Evolutionary conservation across 345 rosid genomes (phyloP), one percentile per base, ranked within the genome.

Genomic region (Angophora floribunda): DNA sequence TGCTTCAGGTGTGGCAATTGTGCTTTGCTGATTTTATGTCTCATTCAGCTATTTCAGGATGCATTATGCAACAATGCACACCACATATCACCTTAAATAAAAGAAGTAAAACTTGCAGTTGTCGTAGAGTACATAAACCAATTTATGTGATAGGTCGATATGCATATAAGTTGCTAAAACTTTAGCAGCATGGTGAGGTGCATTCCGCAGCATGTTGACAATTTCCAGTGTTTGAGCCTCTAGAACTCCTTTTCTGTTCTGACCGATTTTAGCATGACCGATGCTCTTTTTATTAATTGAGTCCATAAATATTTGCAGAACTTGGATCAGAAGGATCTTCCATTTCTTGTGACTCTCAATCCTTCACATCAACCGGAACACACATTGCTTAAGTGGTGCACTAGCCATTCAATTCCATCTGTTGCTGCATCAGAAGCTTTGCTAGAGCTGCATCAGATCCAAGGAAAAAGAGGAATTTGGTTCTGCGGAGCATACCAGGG

Each of bases 401-500:
- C 99, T 26, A 93, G 98, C 61, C 99, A 95, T 89, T 98, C 99
- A 12, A 94, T 96, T 44, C 99, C 99, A 65, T 97, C 96, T 61
- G 97, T 97, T 87, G 95, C 97, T 50, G 98, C 99, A 82, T 91
- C 94, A 85, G 96, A 92, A 91, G 99, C 99, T 88, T 92, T 96
- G 9, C 93, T 92, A 17, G 97, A 95, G 93, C 93, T 96, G 85
- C 91, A 92, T 70, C 89, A 52, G 90, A 95, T 97, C 91, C 99
- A 96, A 85, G 99, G 99, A n/a, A 97, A 90, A 88, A 95, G 97
- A 88, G 95, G 95, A 88, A 55, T 96, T 86, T 97, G 99, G 99
- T 97, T 94, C 90, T 96, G 97, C 85, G 99, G 98, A 90, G 99
- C 99, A 59, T 97, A 95, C 91, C 96, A 93, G 78, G 99, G 98